phyloP scores from a whole-genome alignment of 2,329 filamentous ascomycete species.

The Diaporthe amygdali region DNA sequence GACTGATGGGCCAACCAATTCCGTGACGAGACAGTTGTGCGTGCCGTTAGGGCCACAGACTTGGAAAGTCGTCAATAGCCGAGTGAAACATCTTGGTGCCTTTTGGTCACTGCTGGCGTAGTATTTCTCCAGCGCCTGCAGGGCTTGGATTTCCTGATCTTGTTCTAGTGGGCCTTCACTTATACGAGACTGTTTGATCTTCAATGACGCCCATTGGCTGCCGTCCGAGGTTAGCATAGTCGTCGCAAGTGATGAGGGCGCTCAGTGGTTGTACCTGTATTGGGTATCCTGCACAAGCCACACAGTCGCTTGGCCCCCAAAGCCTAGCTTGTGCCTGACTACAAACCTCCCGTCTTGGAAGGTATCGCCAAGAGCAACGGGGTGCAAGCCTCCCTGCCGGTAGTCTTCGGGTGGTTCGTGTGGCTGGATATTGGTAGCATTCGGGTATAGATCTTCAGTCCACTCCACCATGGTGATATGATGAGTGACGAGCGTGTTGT shows the following conservation, averaged over 20 bases:
- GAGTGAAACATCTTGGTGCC: not conserved
- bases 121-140: not conserved
- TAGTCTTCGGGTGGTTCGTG: not conserved
- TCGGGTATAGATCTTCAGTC: not conserved
- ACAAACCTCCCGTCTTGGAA: constrained; percentile 7
- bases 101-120: not conserved
- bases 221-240: not conserved
- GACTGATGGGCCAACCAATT: not conserved
- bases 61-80: not conserved
- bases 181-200: constrained; percentile 5
- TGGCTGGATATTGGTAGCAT: not conserved
- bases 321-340: constrained; percentile 10
- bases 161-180: not conserved
- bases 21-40: constrained; percentile 8
- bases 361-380: constrained; percentile 3
- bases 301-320: not conserved
- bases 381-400: not conserved
- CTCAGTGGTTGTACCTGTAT: not conserved
- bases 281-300: not conserved
- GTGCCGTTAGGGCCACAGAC: not conserved
- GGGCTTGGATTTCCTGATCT: not conserved
- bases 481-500: not conserved
- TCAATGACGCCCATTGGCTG: not conserved
- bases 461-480: not conserved
- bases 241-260: not conserved